Base-by-base conservation (phyloP, 305 asterid genomes). In the Fraxinus xanthoxyloides region DNA sequence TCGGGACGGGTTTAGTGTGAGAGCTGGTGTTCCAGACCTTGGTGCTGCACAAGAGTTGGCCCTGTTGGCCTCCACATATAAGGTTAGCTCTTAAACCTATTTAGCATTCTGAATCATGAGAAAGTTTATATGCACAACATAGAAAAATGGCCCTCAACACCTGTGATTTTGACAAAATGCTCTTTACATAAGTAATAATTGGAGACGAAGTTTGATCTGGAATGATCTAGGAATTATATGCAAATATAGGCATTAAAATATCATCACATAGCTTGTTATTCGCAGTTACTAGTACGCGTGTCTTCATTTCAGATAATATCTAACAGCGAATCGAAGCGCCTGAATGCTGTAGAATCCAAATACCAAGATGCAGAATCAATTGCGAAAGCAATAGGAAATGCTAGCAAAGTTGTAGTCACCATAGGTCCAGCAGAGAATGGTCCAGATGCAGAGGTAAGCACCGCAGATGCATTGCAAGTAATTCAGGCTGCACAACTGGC, bases 1-100 rank as follows among this genome's bases (percentile, higher is more conserved):
- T 24, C 90, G 97, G 2, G 89, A 91, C 83, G 99, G 99, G 3
- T 95, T 93, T 61, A 92, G 87, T 63, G 98, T 95, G n/a, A 85
- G 99, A 87, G 99, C 99, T 32, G 98, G 98, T n/a, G 99, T 95
- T 48, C 85, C 97, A 36, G 96, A 95, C 82, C 92, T 95, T 32
- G 91, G 61, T 73, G 95, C 97, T 56, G 98, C 99, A 4, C 99
- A 95, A 79, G 98, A 95, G 34, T 88, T 95, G 7, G 99, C 99
- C 83, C 97, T 90, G 21, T 83, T 95, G 43, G 99, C 97, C 59
- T 84, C 92, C 63, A 84, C 79, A 54, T 94, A 95, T 82, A 93
- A 92, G 99, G 98, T 91, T 56, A 56, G 67, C 4, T 19, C 65
- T 56, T 56, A 56, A 56, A n/a, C 26, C 8, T n/a, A 6, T 56